Base-by-base conservation (phyloP, 2,329 filamentous ascomycete species). In the Colletotrichum tropicicola region DNA sequence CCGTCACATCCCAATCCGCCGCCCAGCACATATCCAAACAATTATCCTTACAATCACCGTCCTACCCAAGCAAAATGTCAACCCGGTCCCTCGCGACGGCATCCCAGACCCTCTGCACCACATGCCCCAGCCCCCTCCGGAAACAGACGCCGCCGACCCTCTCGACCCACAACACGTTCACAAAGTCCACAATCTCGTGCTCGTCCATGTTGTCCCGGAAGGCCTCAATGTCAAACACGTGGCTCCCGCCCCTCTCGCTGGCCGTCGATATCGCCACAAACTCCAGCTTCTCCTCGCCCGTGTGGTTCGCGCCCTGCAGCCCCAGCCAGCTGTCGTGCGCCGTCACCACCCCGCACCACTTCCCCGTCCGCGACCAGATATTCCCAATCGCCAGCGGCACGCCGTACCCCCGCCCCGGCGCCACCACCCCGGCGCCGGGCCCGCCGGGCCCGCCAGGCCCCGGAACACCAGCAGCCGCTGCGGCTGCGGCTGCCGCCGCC, bases 151-250 rank as follows among this genome's bases (percentile, higher is more conserved):
- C 80, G 9, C 79, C 79, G 19, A 82, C 80, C 23, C 79, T 72
- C 73, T 83, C 80, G 17, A 83, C 76, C 80, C 80, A 83, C 30
- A 83, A 67, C 39, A 83, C 80, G 27, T 83, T 83, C 17, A 82
- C 77, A 69, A 82, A 78, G 60, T 83, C 80, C 27, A 84, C 71
- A 30, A 75, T 73, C 30, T 79, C 79, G 56, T 83, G 79, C 2
- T 72, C 70, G 60, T 81, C 78, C 72, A 77, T 77, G 52, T 78
- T 73, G 62, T 81, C 80, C 41, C 76, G 74, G 58, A 81, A 81
- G 17, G 73, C 73, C 13, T 80, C 79, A 19, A 72, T 65, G 13
- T 77, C 76, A 37, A 61, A 68, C 6, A 69, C 68, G 21, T 69
- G 67, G 49, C 67, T 67, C 6, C 65, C 67, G 52, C 66, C 62